These are phyloP conservation scores for Gossypium longicalyx DNA, from an alignment of 345 rosid species.

Conservation along the genomic window DNA sequence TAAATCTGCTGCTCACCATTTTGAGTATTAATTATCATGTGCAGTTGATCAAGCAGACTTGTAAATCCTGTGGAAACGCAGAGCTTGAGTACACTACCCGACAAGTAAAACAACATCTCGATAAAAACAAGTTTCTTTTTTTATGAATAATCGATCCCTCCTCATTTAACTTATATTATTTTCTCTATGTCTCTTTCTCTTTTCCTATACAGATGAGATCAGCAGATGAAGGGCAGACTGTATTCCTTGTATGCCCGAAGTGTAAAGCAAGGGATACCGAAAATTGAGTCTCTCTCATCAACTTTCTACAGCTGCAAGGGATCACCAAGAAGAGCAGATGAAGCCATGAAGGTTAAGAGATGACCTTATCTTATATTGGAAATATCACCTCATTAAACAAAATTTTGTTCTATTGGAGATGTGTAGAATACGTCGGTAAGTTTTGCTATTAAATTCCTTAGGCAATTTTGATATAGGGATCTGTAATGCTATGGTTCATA, in stretches of 20 bases:
- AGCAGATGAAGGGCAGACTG: constrained; percentile 49
- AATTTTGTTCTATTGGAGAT: background rate
- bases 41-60: constrained; percentile 28
- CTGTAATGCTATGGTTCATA: background rate
- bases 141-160: background rate
- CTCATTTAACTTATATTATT: background rate
- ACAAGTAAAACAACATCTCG: constrained; percentile 27
- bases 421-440: background rate
- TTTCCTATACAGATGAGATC: constrained; percentile 38
- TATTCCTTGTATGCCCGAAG: constrained; percentile 30
- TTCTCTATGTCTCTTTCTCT: background rate
- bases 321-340: background rate
- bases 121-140: background rate
- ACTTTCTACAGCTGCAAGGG: background rate
- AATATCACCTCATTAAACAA: background rate
- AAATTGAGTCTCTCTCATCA: background rate
- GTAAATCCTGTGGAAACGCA: constrained; percentile 36
- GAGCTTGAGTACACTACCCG: constrained; percentile 34
- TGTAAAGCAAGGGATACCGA: background rate
- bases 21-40: background rate
- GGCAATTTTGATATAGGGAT: background rate
- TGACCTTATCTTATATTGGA: background rate
- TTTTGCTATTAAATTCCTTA: background rate
- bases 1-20: background rate
- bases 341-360: background rate